phyloP scores from a whole-genome alignment of 345 rosid genomes.

The Aurinia saxatilis region DNA sequence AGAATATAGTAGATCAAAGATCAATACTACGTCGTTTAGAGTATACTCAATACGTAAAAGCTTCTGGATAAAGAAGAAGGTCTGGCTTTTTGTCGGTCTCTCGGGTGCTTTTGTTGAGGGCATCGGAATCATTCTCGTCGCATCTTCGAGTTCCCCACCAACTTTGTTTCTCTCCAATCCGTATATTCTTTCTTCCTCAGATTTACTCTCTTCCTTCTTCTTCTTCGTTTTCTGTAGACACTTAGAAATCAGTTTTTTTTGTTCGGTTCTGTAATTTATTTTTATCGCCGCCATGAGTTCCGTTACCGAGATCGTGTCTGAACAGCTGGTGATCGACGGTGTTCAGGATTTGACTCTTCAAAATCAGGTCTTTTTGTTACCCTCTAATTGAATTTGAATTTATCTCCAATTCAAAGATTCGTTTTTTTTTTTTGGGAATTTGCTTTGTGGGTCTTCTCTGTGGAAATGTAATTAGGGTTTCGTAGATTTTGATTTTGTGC shows the following conservation, averaged over 20 bases:
- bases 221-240: background rate
- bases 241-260: slow-evolving; percentile 8
- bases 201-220: background rate
- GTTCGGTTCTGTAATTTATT: too few relatives aligned
- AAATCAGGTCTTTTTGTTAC: slow-evolving; percentile 19
- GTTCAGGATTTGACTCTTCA: slow-evolving; percentile 19
- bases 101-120: background rate
- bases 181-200: background rate
- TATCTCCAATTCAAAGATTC: background rate
- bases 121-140: slow-evolving; percentile 22
- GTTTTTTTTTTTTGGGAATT: background rate
- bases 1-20: too few relatives aligned
- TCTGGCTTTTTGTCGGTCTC: background rate
- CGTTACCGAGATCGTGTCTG: slow-evolving; percentile 23
- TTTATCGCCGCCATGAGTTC: slow-evolving; percentile 29
- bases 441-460: background rate
- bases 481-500: background rate
- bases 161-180: background rate
- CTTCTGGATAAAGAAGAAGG: background rate
- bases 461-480: slow-evolving; percentile 4
- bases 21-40: background rate
- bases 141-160: background rate
- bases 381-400: background rate
- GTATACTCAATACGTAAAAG: background rate
- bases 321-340: slow-evolving; percentile 20